Base-by-base conservation (phyloP, 139 green algal species). In the Ostreobium quekettii region DNA sequence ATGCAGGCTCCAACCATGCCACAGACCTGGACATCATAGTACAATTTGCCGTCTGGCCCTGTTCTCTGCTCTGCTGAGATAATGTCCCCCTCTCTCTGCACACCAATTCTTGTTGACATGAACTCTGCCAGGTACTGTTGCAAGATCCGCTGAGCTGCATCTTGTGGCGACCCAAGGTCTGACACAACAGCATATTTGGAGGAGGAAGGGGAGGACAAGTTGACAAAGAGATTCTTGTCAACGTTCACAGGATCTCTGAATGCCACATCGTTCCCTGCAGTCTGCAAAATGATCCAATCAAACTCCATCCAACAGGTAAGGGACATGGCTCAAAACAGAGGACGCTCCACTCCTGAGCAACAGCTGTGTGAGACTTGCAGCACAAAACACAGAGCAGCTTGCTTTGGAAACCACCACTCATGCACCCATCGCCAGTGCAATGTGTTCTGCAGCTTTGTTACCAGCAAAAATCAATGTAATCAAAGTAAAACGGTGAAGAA, bases 221-320 rank as follows among this genome's bases (percentile, higher is more conserved):
- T 80, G 26, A 98, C 88, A 76, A 96, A 96, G 19, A 96, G 42
- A 72, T 95, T 96, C 72, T 97, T 82, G 32, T 97, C 90, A 7
- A 89, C 77, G 47, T 88, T 87, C 35, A 76, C 71, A 0, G 88
- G 87, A 80, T 95, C 93, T 26, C 93, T 81, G 48, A 85, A 90
- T 68, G 95, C 95, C 8, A 95, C 74, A 58, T 97, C 91, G 72
- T 95, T 95, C 49, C 90, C 91, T 68, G 61, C 31, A 33, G 61
- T 48, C 61, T 68, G 36, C 7, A 53, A 68, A 62, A 8, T 36
- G 19, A 19, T 53, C 46, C 19, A 53, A 26, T 53, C 15, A 28
- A 62, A 26, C 49, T 62, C 49, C 19, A 19, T 11, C 8, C 15
- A n/a, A 8, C 49, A 37, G 19, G 8, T 31, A 31, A 22, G 49